Base-by-base conservation (phyloP, 139 green algal species). In the Eudorina sp. region DNA sequence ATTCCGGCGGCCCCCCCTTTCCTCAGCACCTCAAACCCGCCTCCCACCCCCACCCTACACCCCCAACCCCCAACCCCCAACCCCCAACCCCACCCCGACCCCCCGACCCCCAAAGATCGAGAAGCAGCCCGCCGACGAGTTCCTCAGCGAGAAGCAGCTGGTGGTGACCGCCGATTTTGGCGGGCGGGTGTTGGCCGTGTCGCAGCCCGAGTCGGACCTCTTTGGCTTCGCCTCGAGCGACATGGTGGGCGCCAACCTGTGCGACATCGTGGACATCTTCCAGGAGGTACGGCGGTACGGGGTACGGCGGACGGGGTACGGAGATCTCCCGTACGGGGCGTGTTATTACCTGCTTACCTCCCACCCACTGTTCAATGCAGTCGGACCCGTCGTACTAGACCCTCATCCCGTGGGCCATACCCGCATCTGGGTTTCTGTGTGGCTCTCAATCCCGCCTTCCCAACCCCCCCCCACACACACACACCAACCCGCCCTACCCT, bases 211-310 rank as follows among this genome's bases (percentile, higher is more conserved):
- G 3, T 66, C 62, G 0, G 60, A 34, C 6, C 62, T 78, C 11
- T 86, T 86, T 19, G 80, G 60, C 16, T 86, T 86, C 45, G 27
- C 8, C 0, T 48, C 41, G 1, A 23, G n/a, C 13, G 21, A 66
- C n/a, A 53, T 86, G 62, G 55, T 78, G 27, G 80, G 80, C 14
- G 0, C 4, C 41, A 74, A 27, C 51, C n/a, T 91, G 27, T 79
- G 64, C 60, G 68, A 91, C 40, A 40, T 73, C 14, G 21, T 88
- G 3, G 88, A 91, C 46, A 45, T 91, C 27, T 88, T 91, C 51
- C 38, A 55, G 40, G 70, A 53, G 70, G 70, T 53, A 34, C 4
- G 40, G 2, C 23, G 27, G n/a, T n/a, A n/a, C n/a, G n/a, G n/a
- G n/a, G n/a, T n/a, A n/a, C n/a, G n/a, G n/a, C n/a, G n/a, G n/a